phyloP scores from a whole-genome alignment of 768 basidiomycete species.

The Mycena maculata region DNA sequence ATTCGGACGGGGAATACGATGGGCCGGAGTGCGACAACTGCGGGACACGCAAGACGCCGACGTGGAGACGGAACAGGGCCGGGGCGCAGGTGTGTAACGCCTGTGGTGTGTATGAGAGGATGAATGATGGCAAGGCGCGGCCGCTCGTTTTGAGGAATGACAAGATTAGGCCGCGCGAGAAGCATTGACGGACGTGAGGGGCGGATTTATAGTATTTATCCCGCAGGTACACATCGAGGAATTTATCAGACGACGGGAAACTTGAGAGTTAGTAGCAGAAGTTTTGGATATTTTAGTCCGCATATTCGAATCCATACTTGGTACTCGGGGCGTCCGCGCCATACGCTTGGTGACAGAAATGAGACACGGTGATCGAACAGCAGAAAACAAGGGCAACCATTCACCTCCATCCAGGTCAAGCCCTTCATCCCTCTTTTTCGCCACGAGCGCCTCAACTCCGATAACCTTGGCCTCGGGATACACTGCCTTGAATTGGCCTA shows the following conservation, averaged over 20 bases:
- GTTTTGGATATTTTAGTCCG: too few species aligned
- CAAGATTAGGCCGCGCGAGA: constrained; percentile 24
- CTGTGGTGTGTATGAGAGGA: constrained; percentile 27
- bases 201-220: too few species aligned
- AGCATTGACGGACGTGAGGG: too few species aligned
- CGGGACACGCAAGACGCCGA: constrained; percentile 21
- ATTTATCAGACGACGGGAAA: too few species aligned
- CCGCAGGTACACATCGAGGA: too few species aligned
- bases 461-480: constrained; percentile 80
- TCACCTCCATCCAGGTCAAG: constrained; percentile 73
- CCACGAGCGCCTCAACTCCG: constrained; percentile 67
- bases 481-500: constrained; percentile 73
- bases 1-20: constrained; percentile 6
- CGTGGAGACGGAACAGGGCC: constrained; percentile 13
- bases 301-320: constrained; percentile 83
- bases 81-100: constrained; percentile 28
- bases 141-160: constrained; percentile 20
- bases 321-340: constrained; percentile 72
- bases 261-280: too few species aligned
- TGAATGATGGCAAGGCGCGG: constrained; percentile 14
- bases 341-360: constrained; percentile 53
- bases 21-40: constrained; percentile 20
- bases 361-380: constrained; percentile 3
- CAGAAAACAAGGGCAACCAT: constrained; percentile 18
- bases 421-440: constrained; percentile 63